Percentiles rank a stretch among this genome's conserved stretches.
These are phyloP conservation scores for Lentinula edodes DNA, from an alignment of 768 basidiomycete genomes.

Conservation along the genomic window DNA sequence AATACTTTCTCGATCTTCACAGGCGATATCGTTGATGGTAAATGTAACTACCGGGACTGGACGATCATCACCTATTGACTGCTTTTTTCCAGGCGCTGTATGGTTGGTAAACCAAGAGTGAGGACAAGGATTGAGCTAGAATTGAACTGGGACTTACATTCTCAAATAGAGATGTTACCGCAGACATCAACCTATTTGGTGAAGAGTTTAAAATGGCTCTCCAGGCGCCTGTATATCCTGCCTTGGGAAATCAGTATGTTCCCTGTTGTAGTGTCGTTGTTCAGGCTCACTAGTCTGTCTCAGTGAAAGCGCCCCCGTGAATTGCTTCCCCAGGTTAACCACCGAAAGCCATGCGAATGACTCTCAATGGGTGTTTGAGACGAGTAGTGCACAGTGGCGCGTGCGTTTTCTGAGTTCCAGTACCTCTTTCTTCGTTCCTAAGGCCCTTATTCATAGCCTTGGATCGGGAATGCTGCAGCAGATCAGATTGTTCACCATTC, in stretches of 20 bases:
- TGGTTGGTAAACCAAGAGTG: slow-evolving; percentile 44
- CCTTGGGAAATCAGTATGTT: slow-evolving; percentile 52
- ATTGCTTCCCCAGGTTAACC: slow-evolving; percentile 50
- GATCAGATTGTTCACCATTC: slow-evolving; percentile 39
- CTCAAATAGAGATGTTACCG: slow-evolving; percentile 34
- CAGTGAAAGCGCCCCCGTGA: slow-evolving; percentile 57
- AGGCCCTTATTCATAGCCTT: slow-evolving; percentile 27
- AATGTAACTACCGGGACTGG: not conserved
- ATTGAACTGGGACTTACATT: not conserved
- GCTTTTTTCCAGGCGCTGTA: slow-evolving; percentile 32
- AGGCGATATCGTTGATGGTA: slow-evolving; percentile 60
- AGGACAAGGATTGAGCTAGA: slow-evolving; percentile 10
- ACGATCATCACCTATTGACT: too few species aligned
- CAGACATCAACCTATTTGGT: slow-evolving; percentile 41
- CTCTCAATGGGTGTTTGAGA: slow-evolving; percentile 54
- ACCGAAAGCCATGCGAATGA: slow-evolving; percentile 23
- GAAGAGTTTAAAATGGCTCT: slow-evolving; percentile 36
- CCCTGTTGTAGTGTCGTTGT: not conserved
- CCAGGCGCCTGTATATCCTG: slow-evolving; percentile 38
- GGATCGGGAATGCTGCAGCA: slow-evolving; percentile 40
- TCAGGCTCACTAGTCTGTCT: not conserved
- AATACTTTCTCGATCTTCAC: slow-evolving; percentile 55
- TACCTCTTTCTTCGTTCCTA: not conserved
- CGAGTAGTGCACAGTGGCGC: slow-evolving; percentile 42
- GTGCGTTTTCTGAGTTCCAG: slow-evolving; percentile 19